These are phyloP conservation scores for Mucor velutinosus DNA, from an alignment of 371 early-diverging fungal species.

Conservation along the genomic window DNA sequence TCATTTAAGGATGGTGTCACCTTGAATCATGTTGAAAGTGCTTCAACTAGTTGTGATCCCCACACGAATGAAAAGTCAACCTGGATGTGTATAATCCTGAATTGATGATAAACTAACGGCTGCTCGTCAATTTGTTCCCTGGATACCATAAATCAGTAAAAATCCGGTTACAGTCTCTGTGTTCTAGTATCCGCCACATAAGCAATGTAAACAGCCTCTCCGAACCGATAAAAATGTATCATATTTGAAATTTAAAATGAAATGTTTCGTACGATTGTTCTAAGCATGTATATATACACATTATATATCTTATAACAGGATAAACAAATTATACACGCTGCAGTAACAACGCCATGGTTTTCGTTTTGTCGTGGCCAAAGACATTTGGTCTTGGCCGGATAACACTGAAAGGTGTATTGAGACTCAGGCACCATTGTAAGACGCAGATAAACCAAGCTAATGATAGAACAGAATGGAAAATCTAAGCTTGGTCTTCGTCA, in stretches of 20 bases:
- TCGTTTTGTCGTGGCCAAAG: background rate
- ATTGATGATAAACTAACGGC: background rate
- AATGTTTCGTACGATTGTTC: too few relatives aligned
- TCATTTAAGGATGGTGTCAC: background rate
- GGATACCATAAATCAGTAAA: background rate
- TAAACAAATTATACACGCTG: background rate
- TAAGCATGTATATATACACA: too few relatives aligned
- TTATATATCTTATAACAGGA: background rate
- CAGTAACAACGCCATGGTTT: too few relatives aligned
- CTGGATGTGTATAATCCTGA: too few relatives aligned
- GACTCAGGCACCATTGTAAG: background rate
- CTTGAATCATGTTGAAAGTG: background rate
- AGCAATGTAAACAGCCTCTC: too few relatives aligned
- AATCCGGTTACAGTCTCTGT: background rate
- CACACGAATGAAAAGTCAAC: background rate
- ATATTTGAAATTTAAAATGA: too few relatives aligned
- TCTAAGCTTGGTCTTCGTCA: background rate
- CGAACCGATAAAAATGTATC: too few relatives aligned
- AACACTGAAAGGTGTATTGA: background rate
- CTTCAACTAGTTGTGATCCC: background rate
- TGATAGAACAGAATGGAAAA: background rate
- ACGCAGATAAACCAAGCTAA: background rate
- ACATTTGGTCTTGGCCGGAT: background rate
- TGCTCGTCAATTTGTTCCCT: background rate
- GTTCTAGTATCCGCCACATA: background rate